Evolutionary conservation across 2,329 filamentous ascomycete species (phyloP).

Genomic region (Nemania bipapillata): DNA sequence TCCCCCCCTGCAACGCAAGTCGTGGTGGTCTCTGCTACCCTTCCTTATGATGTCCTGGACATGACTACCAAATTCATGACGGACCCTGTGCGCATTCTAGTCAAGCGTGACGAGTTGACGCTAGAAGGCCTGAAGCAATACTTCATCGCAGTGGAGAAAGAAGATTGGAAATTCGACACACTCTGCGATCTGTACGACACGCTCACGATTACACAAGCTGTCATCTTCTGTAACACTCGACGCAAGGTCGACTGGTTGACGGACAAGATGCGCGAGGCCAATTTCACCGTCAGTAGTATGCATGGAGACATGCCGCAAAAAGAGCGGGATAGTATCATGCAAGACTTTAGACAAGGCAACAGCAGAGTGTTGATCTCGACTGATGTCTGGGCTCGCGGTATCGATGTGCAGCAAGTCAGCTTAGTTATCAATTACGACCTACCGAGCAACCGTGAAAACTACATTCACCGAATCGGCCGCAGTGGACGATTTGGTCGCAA

Average conservation of each 20-base stretch:
- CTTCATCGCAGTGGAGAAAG: slow-evolving; percentile 98
- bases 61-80: slow-evolving; percentile 99
- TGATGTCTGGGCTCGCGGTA: slow-evolving; percentile 97
- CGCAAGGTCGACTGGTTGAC: slow-evolving; percentile 99
- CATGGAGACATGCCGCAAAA: slow-evolving; percentile 99
- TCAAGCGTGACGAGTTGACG: slow-evolving; percentile 98
- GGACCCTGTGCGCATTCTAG: slow-evolving; percentile 92
- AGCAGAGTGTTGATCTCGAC: slow-evolving; percentile 96
- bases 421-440: slow-evolving; percentile 99
- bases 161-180: slow-evolving; percentile 99
- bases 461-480: slow-evolving; percentile 97
- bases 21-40: slow-evolving; percentile 95
- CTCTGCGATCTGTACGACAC: slow-evolving; percentile 99
- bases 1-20: slow-evolving; percentile 96
- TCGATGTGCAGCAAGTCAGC: slow-evolving; percentile 98
- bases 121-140: slow-evolving; percentile 98
- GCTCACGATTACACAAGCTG: slow-evolving; percentile 96
- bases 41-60: slow-evolving; percentile 96
- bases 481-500: slow-evolving; percentile 96
- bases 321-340: slow-evolving; percentile 98
- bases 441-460: slow-evolving; percentile 98
- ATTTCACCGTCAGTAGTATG: slow-evolving; percentile 99
- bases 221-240: slow-evolving; percentile 99
- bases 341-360: slow-evolving; percentile 97
- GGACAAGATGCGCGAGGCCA: slow-evolving; percentile 98